Base-by-base conservation (phyloP, 176 grass and related monocot species). In the Triticum urartu region DNA sequence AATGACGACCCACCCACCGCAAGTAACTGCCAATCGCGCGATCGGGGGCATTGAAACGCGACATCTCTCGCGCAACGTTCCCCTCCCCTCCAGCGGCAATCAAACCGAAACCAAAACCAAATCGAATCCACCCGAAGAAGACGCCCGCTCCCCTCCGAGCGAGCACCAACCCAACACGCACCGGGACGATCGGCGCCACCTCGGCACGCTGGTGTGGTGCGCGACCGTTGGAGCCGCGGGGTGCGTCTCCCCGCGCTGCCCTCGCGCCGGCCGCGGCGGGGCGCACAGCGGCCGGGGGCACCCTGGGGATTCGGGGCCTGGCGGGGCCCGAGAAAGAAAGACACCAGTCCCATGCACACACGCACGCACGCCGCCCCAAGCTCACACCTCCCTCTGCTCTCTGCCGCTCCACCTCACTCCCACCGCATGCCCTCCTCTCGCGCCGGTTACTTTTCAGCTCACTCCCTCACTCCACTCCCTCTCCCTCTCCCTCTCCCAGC, bases 321-420 rank as follows among this genome's bases (percentile, higher is more conserved):
- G 54, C 17, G 54, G 66, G 59, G 9, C 69, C 60, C 68, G 68
- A 45, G 22, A 74, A 84, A 80, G 85, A 48, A 84, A 80, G 85
- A 48, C 14, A 64, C 35, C 75, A 20, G 68, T 24, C 52, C 47
- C 40, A 21, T 20, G 17, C 50, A 54, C 8, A 2, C 5, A 21
- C 28, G 10, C 39, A 42, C 43, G 76, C 86, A 81, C 86, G 5
- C 81, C 50, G 86, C 81, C 81, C 88, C 52, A 78, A 64, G 78
- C 76, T 11, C 6, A 42, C n/a, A 11, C 5, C 5, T 3, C 61
- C 0, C 56, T 3, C 3, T 43, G 40, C 43, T 48, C 76, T 54
- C 77, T 78, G 76, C 80, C n/a, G 45, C 70, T 86, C 47, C 28
- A 56, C 35, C 28, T 21, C 80, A 11, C 32, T 10, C 47, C 47